phyloP scores from a whole-genome alignment of 345 rosid species.

The Camelina sativa region DNA sequence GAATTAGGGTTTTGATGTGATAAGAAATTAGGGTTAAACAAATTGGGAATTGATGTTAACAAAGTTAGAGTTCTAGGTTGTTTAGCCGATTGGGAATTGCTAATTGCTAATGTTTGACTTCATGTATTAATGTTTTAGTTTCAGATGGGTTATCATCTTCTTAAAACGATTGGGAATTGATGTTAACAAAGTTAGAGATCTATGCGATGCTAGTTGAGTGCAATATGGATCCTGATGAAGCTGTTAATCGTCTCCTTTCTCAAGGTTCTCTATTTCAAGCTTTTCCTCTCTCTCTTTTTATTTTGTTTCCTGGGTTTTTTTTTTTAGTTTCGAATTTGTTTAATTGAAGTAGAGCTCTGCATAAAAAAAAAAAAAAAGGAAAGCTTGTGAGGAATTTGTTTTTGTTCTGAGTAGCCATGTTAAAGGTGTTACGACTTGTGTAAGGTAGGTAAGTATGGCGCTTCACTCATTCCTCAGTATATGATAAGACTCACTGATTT shows the following conservation, averaged over 20 bases:
- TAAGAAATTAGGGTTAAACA: no score
- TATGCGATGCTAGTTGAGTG: conserved; percentile 87
- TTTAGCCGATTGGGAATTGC: no score
- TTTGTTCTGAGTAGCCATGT: not conserved
- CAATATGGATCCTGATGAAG: conserved; percentile 91
- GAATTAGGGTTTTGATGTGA: no score
- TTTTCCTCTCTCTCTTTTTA: not conserved
- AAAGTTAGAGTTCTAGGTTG: no score
- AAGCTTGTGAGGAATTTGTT: not conserved
- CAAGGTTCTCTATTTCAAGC: conserved; percentile 58
- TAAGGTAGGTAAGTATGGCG: conserved; percentile 55
- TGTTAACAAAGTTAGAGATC: conserved; percentile 63
- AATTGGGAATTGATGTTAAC: no score
- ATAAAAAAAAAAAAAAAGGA: not conserved
- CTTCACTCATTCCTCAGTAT: conserved; percentile 73
- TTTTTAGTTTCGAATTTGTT: not conserved
- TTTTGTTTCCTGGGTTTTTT: no score
- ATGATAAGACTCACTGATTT: conserved; percentile 55
- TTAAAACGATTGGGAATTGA: no score
- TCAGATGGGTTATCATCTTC: no score
- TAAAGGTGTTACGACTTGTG: conserved; percentile 11
- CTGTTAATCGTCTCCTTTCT: conserved; percentile 84
- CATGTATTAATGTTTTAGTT: no score
- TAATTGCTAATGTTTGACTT: no score
- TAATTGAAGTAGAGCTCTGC: not conserved